Base-by-base conservation (phyloP, 345 rosid species). In the Citrus glauca region DNA sequence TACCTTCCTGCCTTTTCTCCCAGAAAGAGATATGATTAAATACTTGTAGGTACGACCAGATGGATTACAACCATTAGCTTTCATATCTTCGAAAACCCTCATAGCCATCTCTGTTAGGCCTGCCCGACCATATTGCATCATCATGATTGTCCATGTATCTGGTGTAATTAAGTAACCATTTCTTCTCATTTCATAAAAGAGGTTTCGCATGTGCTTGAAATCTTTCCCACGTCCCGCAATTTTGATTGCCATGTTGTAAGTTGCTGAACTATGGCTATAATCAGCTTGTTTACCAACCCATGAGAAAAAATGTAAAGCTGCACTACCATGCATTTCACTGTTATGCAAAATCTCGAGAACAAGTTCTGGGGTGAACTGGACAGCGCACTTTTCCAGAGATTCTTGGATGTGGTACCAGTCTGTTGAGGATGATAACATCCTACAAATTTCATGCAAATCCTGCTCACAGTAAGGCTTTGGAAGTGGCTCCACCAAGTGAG, bases 241-340 rank as follows among this genome's bases (percentile, higher is more conserved):
- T 89, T 94, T 95, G 74, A 95, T 93, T 32, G 92, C 92, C 91
- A 88, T 88, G 89, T 89, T 93, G 82, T 95, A 95, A n/a, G 98
- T 88, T 77, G 88, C 97, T 19, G 88, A 14, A 64, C 87, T 90
- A 82, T 91, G 98, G 62, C 62, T 56, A 84, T 90, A 95, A 45
- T 88, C 94, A 72, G 63, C 75, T 85, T 70, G 93, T 84, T 84
- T 89, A 61, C 87, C 89, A 40, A 90, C 89, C 98, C 97, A 93
- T 22, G 91, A 83, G 79, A 93, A 93, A 86, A 91, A 94, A 70
- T 82, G 88, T 62, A 90, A 69, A 74, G 89, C 92, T n/a, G 86
- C 78, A 33, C 82, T 87, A 22, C 94, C 91, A 10, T 88, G 95
- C 70, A 86, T 81, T 55, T 81, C 77, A 78, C 89, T 84, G 45